phyloP scores from a whole-genome alignment of 345 rosid genomes.

The Lepidium sativum region DNA sequence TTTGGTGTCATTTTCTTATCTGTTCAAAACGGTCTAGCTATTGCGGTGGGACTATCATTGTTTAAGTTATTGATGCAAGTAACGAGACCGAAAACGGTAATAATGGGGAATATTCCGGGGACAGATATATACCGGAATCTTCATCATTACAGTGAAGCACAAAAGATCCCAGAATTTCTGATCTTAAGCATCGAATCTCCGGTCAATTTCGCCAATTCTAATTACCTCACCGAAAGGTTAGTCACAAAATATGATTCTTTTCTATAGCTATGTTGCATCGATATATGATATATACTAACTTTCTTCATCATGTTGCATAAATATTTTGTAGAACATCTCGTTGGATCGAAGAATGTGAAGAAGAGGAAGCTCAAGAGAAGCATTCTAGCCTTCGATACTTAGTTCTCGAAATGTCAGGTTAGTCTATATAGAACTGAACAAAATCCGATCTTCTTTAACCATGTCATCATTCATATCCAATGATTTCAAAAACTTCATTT shows the following conservation, averaged over 20 bases:
- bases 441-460: background rate
- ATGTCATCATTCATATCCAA: background rate
- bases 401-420: constrained; percentile 73
- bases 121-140: constrained; percentile 58
- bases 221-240: constrained; percentile 83
- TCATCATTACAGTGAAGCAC: constrained; percentile 71
- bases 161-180: constrained; percentile 63
- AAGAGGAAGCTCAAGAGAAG: constrained; percentile 41
- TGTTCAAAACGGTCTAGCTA: constrained; percentile 71
- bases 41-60: constrained; percentile 85
- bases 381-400: constrained; percentile 47
- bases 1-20: constrained; percentile 82
- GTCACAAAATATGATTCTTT: background rate
- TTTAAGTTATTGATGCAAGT: constrained; percentile 78
- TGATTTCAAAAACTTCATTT: background rate
- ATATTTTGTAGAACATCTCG: constrained; percentile 45
- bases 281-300: background rate
- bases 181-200: constrained; percentile 76
- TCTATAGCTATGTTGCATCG: background rate
- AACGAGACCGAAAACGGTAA: constrained; percentile 70
- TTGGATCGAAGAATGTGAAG: constrained; percentile 79
- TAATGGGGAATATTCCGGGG: constrained; percentile 80
- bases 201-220: constrained; percentile 77
- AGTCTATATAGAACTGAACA: background rate
- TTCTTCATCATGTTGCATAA: background rate